Conservation (phyloP, 495 filamentous ascomycete species). For the Halenospora varia region DNA sequence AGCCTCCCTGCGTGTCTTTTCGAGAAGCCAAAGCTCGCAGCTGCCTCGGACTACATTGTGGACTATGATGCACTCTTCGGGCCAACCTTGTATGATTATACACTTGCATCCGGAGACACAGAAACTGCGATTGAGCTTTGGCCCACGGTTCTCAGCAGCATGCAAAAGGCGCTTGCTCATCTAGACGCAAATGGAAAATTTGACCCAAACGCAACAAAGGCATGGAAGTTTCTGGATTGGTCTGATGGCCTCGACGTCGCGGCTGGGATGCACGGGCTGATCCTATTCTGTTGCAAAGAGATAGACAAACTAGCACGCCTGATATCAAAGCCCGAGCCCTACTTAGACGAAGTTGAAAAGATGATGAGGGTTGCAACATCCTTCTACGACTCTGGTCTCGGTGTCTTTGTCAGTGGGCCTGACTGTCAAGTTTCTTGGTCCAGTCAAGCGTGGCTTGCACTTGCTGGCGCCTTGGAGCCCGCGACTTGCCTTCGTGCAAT, state of each 20-base stretch:
- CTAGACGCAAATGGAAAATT: slow-evolving; percentile 18
- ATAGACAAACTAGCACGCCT: slow-evolving; percentile 21
- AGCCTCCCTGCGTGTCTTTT: slow-evolving; percentile 26
- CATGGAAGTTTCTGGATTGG: slow-evolving; percentile 30
- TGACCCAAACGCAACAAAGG: background rate
- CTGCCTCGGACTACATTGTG: slow-evolving; percentile 27
- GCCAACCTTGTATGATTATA: slow-evolving; percentile 25
- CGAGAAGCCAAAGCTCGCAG: slow-evolving; percentile 20
- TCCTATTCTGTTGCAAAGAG: slow-evolving; percentile 23
- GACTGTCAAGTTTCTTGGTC: slow-evolving; percentile 22
- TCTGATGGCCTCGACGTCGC: slow-evolving; percentile 18
- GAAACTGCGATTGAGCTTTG: slow-evolving; percentile 24
- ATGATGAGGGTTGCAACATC: slow-evolving; percentile 3
- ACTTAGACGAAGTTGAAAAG: slow-evolving; percentile 10
- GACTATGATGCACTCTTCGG: slow-evolving; percentile 30
- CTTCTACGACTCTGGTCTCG: slow-evolving; percentile 11
- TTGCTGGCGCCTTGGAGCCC: slow-evolving; percentile 16
- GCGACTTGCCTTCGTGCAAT: slow-evolving; percentile 13
- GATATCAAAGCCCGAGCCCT: slow-evolving; percentile 15
- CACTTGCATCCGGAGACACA: slow-evolving; percentile 23
- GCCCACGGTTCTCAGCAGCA: slow-evolving; percentile 21
- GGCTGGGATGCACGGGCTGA: slow-evolving; percentile 26
- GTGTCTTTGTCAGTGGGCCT: slow-evolving; percentile 22
- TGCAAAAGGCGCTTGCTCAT: slow-evolving; percentile 12
- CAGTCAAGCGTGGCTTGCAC: slow-evolving; percentile 25